These are phyloP conservation scores for Diaporthe citri DNA, from an alignment of 2,329 filamentous ascomycete species.

Conservation along the genomic window DNA sequence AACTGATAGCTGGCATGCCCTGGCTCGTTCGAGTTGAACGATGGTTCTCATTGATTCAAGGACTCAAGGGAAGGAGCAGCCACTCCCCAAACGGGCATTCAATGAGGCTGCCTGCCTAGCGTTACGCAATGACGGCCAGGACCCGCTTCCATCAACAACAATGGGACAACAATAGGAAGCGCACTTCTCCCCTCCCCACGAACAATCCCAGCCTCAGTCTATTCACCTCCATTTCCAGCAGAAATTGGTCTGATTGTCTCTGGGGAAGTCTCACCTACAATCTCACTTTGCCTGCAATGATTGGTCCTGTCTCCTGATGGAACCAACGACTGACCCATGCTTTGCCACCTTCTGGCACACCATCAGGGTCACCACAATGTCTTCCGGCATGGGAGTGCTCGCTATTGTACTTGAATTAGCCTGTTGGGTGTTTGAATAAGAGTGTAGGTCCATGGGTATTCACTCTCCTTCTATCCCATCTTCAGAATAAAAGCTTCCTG, in stretches of 20 bases:
- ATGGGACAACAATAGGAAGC: constrained; percentile 39
- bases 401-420: constrained; percentile 2
- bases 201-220: constrained; percentile 28
- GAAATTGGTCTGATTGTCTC: constrained; percentile 27
- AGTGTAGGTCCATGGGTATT: neutral
- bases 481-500: neutral
- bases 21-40: neutral
- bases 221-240: constrained; percentile 31
- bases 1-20: neutral
- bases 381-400: neutral
- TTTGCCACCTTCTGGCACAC: neutral
- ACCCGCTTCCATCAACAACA: constrained; percentile 29
- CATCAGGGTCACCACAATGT: neutral
- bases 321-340: neutral
- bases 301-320: constrained; percentile 20
- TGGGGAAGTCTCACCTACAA: neutral
- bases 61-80: neutral
- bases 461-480: neutral
- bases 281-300: neutral
- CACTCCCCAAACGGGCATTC: neutral
- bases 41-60: neutral
- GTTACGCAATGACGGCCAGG: neutral
- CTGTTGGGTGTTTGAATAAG: neutral
- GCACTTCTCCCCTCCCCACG: neutral
- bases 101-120: constrained; percentile 1